Conservation (phyloP, 1,284 basidiomycete genomes). For the Boletus coffeatus region DNA sequence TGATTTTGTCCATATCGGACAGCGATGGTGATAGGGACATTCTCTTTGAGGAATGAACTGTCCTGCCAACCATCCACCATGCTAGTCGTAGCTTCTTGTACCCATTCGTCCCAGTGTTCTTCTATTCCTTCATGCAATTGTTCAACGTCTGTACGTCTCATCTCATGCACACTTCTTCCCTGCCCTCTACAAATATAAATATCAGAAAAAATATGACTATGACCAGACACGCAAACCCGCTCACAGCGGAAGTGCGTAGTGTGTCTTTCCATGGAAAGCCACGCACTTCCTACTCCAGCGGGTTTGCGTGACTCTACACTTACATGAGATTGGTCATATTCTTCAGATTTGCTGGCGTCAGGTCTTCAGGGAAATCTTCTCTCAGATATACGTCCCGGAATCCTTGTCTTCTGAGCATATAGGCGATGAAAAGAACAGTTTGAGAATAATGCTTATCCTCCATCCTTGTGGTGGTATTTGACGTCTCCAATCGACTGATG, state of each 20-base stretch:
- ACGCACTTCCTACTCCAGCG: too few relatives aligned
- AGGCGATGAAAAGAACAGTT: neutral
- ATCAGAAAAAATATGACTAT: neutral
- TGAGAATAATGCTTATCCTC: neutral
- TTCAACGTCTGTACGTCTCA: neutral
- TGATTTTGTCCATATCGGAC: neutral
- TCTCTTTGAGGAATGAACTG: neutral
- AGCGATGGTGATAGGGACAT: neutral
- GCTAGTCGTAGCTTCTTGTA: neutral
- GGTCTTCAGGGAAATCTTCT: neutral
- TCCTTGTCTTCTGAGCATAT: neutral
- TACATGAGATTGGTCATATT: neutral
- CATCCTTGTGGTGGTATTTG: neutral
- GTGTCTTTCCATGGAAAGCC: too few relatives aligned
- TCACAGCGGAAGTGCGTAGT: neutral
- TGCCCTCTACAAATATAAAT: neutral
- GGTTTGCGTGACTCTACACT: neutral
- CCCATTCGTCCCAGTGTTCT: conserved; percentile 2
- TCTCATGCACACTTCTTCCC: neutral
- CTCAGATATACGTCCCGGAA: neutral
- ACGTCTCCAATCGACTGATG: neutral
- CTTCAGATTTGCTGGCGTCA: neutral
- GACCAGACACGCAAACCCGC: neutral
- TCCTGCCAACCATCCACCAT: neutral
- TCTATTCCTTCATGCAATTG: neutral